A percentile compares a stretch with the other conserved stretches of the same genome.
Evolutionary conservation across 2,329 filamentous ascomycete genomes (phyloP).

Genomic region (Simplicillium aogashimaense): DNA sequence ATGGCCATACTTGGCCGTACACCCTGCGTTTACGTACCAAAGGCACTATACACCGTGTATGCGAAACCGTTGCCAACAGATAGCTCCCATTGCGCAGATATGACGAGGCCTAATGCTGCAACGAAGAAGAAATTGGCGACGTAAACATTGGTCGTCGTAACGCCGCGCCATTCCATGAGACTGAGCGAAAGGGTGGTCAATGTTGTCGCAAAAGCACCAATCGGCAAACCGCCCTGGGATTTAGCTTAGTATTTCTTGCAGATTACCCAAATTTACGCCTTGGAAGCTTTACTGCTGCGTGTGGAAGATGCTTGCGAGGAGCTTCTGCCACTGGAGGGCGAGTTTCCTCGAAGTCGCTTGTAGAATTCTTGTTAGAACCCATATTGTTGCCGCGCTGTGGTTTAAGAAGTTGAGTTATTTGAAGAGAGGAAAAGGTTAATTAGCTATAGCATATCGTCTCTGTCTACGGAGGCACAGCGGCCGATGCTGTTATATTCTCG

Average conservation of each 20-base stretch:
- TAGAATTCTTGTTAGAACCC: too few relatives aligned
- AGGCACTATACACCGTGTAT: conserved; percentile 44
- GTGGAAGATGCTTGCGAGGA: neutral
- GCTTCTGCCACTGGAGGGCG: too few relatives aligned
- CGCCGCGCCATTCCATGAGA: conserved; percentile 45
- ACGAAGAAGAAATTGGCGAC: conserved; percentile 45
- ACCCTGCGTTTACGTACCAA: conserved; percentile 22
- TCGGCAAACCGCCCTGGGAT: conserved; percentile 32
- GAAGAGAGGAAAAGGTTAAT: too few relatives aligned
- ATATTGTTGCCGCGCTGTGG: too few relatives aligned
- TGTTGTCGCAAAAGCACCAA: conserved; percentile 44
- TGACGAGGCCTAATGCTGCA: conserved; percentile 37
- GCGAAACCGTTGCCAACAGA: conserved; percentile 40
- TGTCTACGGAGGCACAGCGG: too few relatives aligned
- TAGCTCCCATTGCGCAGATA: conserved; percentile 47
- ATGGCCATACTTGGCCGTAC: neutral
- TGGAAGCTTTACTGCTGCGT: neutral
- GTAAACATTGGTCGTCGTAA: conserved; percentile 39
- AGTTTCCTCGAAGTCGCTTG: too few relatives aligned
- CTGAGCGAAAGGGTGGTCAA: conserved; percentile 41
- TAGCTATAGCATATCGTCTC: too few relatives aligned
- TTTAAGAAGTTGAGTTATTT: too few relatives aligned
- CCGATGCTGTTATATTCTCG: too few relatives aligned
- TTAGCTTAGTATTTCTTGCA: neutral
- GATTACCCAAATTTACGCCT: neutral